These are phyloP conservation scores for Buddleja alternifolia DNA, from an alignment of 257 asterid species.

Conservation along the genomic window DNA sequence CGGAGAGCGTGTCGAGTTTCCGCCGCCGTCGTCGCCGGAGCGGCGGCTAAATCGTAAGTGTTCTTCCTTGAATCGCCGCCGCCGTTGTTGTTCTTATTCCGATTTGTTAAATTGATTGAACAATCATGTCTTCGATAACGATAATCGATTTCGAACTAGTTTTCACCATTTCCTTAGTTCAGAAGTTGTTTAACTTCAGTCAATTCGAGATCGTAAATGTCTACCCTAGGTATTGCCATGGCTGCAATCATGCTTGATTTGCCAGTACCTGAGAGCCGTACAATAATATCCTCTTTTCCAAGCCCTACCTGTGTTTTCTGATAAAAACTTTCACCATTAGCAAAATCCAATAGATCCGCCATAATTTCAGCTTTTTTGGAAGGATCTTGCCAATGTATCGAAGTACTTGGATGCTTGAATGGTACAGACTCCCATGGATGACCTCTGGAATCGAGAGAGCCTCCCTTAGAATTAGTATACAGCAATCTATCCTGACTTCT, in stretches of 20 bases:
- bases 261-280: slow-evolving; percentile 51
- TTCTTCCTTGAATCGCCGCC: slow-evolving; percentile 19
- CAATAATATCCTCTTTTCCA: slow-evolving; percentile 45
- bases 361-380: slow-evolving; percentile 36
- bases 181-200: slow-evolving; percentile 43
- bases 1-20: slow-evolving; percentile 62
- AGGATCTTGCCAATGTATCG: slow-evolving; percentile 43
- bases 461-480: slow-evolving; percentile 42
- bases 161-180: slow-evolving; percentile 47
- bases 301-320: slow-evolving; percentile 44
- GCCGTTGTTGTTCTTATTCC: slow-evolving; percentile 1
- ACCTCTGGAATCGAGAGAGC: slow-evolving; percentile 40
- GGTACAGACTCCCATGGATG: slow-evolving; percentile 46
- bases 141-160: slow-evolving; percentile 43
- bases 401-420: slow-evolving; percentile 47
- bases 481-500: slow-evolving; percentile 39
- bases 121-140: slow-evolving; percentile 51
- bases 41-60: neutral
- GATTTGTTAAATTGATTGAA: slow-evolving; percentile 33
- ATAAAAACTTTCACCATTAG: slow-evolving; percentile 36
- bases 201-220: slow-evolving; percentile 49
- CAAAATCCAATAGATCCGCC: slow-evolving; percentile 39
- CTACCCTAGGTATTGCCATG: slow-evolving; percentile 50
- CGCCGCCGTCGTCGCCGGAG: slow-evolving; percentile 39
- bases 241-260: slow-evolving; percentile 58